Conservation (phyloP, 345 rosid species). For the Gossypium arboreum region DNA sequence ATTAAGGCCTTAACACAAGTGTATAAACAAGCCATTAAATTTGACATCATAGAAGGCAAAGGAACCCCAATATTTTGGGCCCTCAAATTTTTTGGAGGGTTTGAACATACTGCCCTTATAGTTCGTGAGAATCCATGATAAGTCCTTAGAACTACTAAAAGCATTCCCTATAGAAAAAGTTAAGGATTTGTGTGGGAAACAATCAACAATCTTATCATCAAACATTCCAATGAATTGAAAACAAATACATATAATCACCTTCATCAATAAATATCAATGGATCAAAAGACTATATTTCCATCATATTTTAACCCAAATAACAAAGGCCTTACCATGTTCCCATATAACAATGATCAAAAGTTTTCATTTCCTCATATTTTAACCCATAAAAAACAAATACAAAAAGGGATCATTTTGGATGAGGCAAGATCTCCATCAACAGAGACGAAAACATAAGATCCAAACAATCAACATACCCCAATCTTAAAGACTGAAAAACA, state of each 20-base stretch:
- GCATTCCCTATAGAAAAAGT: neutral
- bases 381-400: neutral
- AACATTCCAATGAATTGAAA: neutral
- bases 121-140: neutral
- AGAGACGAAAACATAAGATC: constrained; percentile 11
- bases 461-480: neutral
- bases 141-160: neutral
- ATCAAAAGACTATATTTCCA: neutral
- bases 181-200: neutral
- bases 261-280: neutral
- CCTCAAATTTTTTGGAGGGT: neutral
- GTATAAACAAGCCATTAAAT: neutral
- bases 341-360: neutral
- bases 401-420: neutral
- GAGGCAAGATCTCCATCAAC: constrained; percentile 14
- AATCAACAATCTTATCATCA: neutral
- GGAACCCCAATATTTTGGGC: neutral
- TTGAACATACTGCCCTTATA: neutral
- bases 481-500: neutral
- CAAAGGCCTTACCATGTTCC: neutral
- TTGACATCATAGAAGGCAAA: neutral
- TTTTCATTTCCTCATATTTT: neutral
- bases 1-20: neutral
- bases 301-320: neutral
- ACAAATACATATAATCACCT: neutral